phyloP scores from a whole-genome alignment of 805 yeast species.

The Starmerella bombi region DNA sequence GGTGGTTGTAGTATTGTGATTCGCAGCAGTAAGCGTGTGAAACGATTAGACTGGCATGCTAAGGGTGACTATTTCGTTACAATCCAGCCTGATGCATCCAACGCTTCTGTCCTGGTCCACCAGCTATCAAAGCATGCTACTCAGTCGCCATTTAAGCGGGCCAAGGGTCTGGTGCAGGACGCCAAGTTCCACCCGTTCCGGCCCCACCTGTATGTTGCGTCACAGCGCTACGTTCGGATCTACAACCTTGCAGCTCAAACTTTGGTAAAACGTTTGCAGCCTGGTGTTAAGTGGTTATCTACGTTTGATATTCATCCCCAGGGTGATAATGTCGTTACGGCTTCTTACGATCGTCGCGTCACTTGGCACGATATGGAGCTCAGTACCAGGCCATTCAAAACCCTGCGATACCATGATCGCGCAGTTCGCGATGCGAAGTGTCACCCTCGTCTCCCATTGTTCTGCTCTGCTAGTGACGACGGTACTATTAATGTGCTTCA shows the following conservation, averaged over 20 bases:
- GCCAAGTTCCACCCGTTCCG: slow-evolving; percentile 94
- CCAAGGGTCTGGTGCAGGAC: slow-evolving; percentile 89
- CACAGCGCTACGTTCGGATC: slow-evolving; percentile 82
- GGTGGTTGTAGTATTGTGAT: slow-evolving; percentile 65
- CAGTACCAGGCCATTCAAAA: slow-evolving; percentile 81
- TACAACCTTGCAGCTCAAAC: slow-evolving; percentile 83
- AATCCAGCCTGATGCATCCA: slow-evolving; percentile 86
- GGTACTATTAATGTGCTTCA: slow-evolving; percentile 90
- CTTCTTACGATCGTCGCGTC: slow-evolving; percentile 87
- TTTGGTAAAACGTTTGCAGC: slow-evolving; percentile 68
- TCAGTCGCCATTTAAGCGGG: slow-evolving; percentile 87
- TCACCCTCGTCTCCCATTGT: slow-evolving; percentile 80
- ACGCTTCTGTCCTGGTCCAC: slow-evolving; percentile 82
- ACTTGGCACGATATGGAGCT: slow-evolving; percentile 96
- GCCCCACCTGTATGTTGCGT: slow-evolving; percentile 85
- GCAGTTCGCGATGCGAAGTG: slow-evolving; percentile 82
- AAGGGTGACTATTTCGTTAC: slow-evolving; percentile 94
- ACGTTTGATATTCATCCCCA: slow-evolving; percentile 88
- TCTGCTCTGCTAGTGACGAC: slow-evolving; percentile 92
- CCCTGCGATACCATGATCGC: slow-evolving; percentile 83
- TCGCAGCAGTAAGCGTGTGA: slow-evolving; percentile 50
- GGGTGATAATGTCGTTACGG: slow-evolving; percentile 87
- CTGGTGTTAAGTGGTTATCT: slow-evolving; percentile 93
- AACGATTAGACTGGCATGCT: slow-evolving; percentile 87
- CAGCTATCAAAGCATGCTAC: slow-evolving; percentile 88